Evolutionary conservation across 2,329 filamentous ascomycete species (phyloP), one percentile per base, ranked within the genome.

Genomic region (Oidium heveae): DNA sequence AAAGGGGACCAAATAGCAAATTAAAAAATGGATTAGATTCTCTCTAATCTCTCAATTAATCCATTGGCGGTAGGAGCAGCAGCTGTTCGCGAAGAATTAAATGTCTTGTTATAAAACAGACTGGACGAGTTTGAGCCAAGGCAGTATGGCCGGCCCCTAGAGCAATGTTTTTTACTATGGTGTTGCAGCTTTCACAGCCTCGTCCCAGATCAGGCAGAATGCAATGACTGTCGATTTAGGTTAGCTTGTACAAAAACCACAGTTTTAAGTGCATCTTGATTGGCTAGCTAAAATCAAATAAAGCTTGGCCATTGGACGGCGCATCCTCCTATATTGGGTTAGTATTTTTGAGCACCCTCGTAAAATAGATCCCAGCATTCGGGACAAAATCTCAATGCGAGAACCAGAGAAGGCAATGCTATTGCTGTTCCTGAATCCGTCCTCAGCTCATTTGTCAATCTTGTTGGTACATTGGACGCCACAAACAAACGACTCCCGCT

Each of bases 351-450:
- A 32, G 28, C 28, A 32, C 28, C 28, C 28, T 32, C 28, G 28
- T 32, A 8, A 32, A 32, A 32, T 32, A 32, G 5, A 32, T 1
- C 6, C 28, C 9, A 32, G 28, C 28, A 32, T 32, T 8, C 28
- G 6, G 7, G 7, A 32, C 28, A 32, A 4, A 32, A 32, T 32
- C 28, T 32, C 28, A 32, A 32, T 32, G 28, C 28, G 28, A 8
- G 28, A 8, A 32, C 6, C 9, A 8, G 28, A n/a, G 7, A 8
- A 59, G 62, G 61, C 60, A 59, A 56, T 58, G 57, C 52, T 34
- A 13, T 10, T 44, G 20, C 34, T 12, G 20, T 46, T 22, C 16
- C 12, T 46, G 20, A 43, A 46, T 10, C 18, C 33, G 44, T 34
- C 18, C 24, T 1, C 4, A 32, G 28, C 28, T 6, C 28, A 32